Evolutionary conservation across 2,329 filamentous ascomycete genomes (phyloP).

Genomic region (Aspergillus sp.): DNA sequence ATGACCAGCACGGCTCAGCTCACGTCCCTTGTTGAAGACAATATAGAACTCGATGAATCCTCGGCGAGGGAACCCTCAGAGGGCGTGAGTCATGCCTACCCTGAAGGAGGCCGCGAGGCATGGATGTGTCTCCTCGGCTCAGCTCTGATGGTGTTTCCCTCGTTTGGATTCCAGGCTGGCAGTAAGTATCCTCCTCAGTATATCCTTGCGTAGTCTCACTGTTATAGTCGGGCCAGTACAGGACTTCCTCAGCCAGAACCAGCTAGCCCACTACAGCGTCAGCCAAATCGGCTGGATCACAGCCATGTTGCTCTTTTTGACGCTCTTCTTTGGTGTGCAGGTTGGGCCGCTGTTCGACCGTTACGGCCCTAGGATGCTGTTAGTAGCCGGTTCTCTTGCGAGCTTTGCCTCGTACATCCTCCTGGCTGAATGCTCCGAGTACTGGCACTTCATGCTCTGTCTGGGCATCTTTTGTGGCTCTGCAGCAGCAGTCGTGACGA

Average conservation of each 20-base stretch:
- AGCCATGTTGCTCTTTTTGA: slow-evolving; percentile 48
- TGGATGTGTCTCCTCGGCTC: slow-evolving; percentile 38
- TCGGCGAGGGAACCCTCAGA: neutral
- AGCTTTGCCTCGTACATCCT: slow-evolving; percentile 46
- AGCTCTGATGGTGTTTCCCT: slow-evolving; percentile 38
- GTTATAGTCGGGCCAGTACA: slow-evolving; percentile 48
- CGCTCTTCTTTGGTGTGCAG: slow-evolving; percentile 48
- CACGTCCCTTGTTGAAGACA: neutral
- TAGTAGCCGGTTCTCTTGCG: slow-evolving; percentile 36
- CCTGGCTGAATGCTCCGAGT: slow-evolving; percentile 47
- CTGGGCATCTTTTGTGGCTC: slow-evolving; percentile 37
- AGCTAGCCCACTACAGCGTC: slow-evolving; percentile 44
- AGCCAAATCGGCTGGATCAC: slow-evolving; percentile 53
- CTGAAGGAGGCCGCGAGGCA: slow-evolving; percentile 34
- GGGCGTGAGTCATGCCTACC: slow-evolving; percentile 21
- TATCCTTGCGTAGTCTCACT: neutral
- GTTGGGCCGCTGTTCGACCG: slow-evolving; percentile 52
- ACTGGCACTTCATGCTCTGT: slow-evolving; percentile 52
- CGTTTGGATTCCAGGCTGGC: slow-evolving; percentile 49
- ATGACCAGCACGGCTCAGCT: neutral
- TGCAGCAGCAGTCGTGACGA: slow-evolving; percentile 37
- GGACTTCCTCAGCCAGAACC: slow-evolving; percentile 47
- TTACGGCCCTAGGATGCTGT: slow-evolving; percentile 46
- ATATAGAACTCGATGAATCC: neutral
- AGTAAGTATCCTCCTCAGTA: slow-evolving; percentile 12